A percentile compares a stretch with the other conserved stretches of the same genome.
Evolutionary conservation across 2,329 filamentous ascomycete species (phyloP).

Genomic region (Cephalotrichum gorgonifer): DNA sequence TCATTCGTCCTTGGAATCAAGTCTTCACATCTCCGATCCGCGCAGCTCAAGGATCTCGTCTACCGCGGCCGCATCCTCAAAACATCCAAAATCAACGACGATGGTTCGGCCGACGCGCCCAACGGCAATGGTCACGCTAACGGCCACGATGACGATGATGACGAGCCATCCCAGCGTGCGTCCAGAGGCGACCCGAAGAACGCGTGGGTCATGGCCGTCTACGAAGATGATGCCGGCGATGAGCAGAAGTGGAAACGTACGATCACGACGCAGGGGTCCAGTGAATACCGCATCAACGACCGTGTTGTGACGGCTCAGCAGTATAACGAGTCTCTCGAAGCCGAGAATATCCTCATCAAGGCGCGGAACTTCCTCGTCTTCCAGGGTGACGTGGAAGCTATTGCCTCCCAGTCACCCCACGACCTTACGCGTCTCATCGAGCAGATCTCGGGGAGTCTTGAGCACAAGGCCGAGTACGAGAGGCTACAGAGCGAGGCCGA

Average conservation of each 20-base stretch:
- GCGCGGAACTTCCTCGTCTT: constrained; percentile 97
- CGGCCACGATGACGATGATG: constrained; percentile 50
- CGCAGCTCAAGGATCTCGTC: constrained; percentile 86
- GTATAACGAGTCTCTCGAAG: constrained; percentile 87
- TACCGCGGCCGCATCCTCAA: constrained; percentile 92
- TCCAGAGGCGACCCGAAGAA: constrained; percentile 80
- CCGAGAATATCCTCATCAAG: constrained; percentile 95
- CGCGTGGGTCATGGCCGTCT: constrained; percentile 98
- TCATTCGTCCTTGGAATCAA: constrained; percentile 98
- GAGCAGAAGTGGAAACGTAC: constrained; percentile 93
- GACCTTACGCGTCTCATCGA: constrained; percentile 91
- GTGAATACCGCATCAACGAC: constrained; percentile 96
- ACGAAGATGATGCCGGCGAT: constrained; percentile 92
- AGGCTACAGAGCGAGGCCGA: constrained; percentile 77
- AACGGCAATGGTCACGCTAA: constrained; percentile 51
- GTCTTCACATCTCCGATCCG: constrained; percentile 91
- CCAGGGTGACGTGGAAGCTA: constrained; percentile 94
- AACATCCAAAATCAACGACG: constrained; percentile 84
- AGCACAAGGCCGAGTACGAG: constrained; percentile 92
- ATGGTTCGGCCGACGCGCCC: constrained; percentile 59
- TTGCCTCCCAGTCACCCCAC: constrained; percentile 88
- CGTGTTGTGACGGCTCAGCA: constrained; percentile 77
- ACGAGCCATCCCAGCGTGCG: constrained; percentile 47
- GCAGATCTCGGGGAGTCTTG: constrained; percentile 92
- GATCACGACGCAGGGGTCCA: constrained; percentile 79